Evolutionary conservation across 2,329 filamentous ascomycete species (phyloP), one percentile per base, ranked within the genome.

Genomic region (Rutstroemia sydowiana): DNA sequence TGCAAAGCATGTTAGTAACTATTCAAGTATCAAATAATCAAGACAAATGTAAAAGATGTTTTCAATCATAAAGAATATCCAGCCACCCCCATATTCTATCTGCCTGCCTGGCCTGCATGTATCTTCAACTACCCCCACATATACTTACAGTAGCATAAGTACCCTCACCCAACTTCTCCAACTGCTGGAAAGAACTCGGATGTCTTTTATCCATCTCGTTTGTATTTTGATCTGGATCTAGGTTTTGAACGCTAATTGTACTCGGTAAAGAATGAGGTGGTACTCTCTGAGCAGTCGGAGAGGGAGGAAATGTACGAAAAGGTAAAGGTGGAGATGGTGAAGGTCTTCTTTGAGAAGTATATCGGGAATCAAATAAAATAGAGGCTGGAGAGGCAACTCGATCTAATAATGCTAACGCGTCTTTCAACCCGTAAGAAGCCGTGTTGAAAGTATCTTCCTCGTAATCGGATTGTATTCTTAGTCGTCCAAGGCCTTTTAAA

Each of bases 81-180:
- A n/a, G n/a, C n/a, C n/a, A n/a, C n/a, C n/a, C n/a, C n/a, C n/a
- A n/a, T n/a, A n/a, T n/a, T n/a, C n/a, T n/a, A n/a, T n/a, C n/a
- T n/a, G n/a, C n/a, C n/a, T n/a, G n/a, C n/a, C n/a, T n/a, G n/a
- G n/a, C n/a, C n/a, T n/a, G n/a, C n/a, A n/a, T n/a, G n/a, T n/a
- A n/a, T n/a, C 21, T 5, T 31, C 30, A 40, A 23, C 43, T 47
- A 32, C 44, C 44, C n/a, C 11, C 30, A 11, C 18, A n/a, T n/a
- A 16, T 45, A 64, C 63, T 55, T 76, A 95, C 93, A 31, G 93
- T 98, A 31, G 93, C 93, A 81, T 98, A 98, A 30, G 93, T 98
- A 56, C 93, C 93, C 75, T 98, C 93, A 65, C 93, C 93, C 60
- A 98, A 80, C 86, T 92, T 98, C 73, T 98, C 93, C 69, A 97